These are phyloP conservation scores for Yarrowia hollandica DNA, from an alignment of 805 yeast genomes.

Conservation along the genomic window DNA sequence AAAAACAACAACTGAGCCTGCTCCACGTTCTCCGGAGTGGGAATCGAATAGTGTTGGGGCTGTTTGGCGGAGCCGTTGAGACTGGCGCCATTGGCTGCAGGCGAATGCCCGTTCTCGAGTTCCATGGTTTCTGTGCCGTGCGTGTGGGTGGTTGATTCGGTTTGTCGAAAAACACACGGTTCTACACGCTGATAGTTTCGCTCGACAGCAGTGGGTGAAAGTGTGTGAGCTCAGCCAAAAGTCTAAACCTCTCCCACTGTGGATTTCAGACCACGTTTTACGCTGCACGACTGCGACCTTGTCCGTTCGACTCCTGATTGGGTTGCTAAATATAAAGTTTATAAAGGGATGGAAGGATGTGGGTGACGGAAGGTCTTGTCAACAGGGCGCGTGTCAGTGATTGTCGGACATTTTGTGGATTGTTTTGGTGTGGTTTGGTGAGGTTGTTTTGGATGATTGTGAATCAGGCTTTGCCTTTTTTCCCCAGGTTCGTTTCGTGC, in stretches of 20 bases:
- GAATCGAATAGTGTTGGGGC: not conserved
- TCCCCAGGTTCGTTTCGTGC: no score
- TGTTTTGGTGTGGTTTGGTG: no score
- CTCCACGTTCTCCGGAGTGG: conserved; percentile 2
- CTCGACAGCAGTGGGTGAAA: conserved; percentile 19
- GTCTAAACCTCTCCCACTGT: not conserved
- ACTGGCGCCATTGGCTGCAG: conserved; percentile 27
- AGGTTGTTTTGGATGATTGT: no score
- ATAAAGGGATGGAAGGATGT: not conserved
- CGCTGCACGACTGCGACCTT: not conserved
- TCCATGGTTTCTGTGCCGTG: conserved; percentile 9
- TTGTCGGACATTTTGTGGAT: no score
- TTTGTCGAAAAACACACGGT: conserved; percentile 6
- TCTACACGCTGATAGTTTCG: conserved; percentile 27
- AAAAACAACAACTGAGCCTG: conserved; percentile 28
- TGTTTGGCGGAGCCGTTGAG: conserved; percentile 24
- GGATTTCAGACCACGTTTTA: conserved; percentile 11
- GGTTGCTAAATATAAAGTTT: not conserved
- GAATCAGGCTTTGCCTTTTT: no score
- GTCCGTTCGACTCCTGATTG: not conserved
- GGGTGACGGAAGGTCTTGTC: no score
- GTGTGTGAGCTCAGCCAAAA: conserved; percentile 18
- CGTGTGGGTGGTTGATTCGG: not conserved
- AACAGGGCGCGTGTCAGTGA: no score
- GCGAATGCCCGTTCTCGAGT: conserved; percentile 32